phyloP scores from a whole-genome alignment of 2,329 filamentous ascomycete species.

The Ophiocordyceps australis region DNA sequence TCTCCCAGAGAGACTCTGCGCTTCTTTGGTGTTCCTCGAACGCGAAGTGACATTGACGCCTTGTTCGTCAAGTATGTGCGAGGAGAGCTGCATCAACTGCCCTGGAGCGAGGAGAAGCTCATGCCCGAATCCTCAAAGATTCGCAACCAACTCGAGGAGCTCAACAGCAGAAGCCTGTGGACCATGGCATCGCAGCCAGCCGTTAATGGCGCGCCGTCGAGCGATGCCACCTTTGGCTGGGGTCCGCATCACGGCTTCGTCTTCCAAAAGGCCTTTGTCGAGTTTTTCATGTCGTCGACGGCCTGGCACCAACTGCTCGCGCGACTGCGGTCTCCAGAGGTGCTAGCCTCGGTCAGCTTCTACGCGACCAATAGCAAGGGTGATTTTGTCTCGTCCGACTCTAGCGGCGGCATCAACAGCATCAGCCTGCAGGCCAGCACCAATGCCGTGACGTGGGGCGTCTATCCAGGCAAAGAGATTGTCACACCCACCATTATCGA shows the following conservation, averaged over 20 bases:
- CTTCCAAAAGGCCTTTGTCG: constrained; percentile 96
- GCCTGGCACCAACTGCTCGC: constrained; percentile 54
- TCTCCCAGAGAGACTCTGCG: constrained; percentile 66
- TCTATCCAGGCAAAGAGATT: constrained; percentile 90
- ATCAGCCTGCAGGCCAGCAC: constrained; percentile 35
- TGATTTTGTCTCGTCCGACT: constrained; percentile 59
- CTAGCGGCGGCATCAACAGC: constrained; percentile 15
- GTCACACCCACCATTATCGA: constrained; percentile 94
- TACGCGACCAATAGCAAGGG: constrained; percentile 67
- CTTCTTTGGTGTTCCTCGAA: constrained; percentile 69
- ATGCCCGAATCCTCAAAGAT: constrained; percentile 74
- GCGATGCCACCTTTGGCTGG: constrained; percentile 76
- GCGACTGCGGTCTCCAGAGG: constrained; percentile 38
- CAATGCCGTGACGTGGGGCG: constrained; percentile 94
- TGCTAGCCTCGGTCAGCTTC: constrained; percentile 58
- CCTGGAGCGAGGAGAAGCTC: constrained; percentile 85
- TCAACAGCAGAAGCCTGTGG: constrained; percentile 84
- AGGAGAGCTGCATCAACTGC: constrained; percentile 64
- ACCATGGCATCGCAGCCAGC: constrained; percentile 90
- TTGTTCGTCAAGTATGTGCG: constrained; percentile 70
- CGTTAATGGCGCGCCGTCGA: constrained; percentile 68
- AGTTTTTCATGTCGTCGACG: constrained; percentile 67
- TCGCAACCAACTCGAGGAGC: constrained; percentile 49
- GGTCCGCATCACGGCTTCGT: constrained; percentile 84
- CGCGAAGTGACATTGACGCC: constrained; percentile 51